Evolutionary conservation across 208 protist genomes (phyloP).

Genomic region (Trypanosoma rangeli): DNA sequence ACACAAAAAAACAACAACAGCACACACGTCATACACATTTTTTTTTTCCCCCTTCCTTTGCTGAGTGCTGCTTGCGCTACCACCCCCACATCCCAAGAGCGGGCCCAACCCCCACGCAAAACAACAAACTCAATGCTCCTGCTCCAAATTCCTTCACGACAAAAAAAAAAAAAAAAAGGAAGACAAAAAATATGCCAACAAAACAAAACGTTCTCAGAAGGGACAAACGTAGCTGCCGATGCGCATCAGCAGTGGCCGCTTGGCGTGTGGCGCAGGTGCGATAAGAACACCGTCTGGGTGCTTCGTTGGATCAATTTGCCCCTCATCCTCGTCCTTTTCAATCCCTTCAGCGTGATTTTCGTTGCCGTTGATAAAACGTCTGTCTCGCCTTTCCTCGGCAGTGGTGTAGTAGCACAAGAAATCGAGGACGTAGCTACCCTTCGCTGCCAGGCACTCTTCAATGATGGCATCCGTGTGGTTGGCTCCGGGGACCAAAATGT

Average conservation of each 20-base stretch:
- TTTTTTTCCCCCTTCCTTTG: slow-evolving; percentile 15
- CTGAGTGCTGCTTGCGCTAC: not conserved
- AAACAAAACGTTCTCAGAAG: slow-evolving; percentile 14
- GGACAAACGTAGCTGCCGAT: slow-evolving; percentile 16
- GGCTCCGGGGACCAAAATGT: slow-evolving; percentile 63
- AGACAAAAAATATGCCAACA: not conserved
- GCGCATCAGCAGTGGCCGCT: slow-evolving; percentile 29
- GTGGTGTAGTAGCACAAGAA: slow-evolving; percentile 67
- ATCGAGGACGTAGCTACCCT: slow-evolving; percentile 66
- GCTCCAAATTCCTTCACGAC: not conserved
- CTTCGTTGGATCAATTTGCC: slow-evolving; percentile 1
- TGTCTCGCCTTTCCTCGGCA: slow-evolving; percentile 10
- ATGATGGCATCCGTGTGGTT: slow-evolving; percentile 85
- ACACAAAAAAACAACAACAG: slow-evolving; percentile 5
- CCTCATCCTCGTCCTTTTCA: slow-evolving; percentile 17
- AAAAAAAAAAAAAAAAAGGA: slow-evolving; percentile 14
- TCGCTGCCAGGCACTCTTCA: slow-evolving; percentile 65
- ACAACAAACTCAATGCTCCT: not conserved
- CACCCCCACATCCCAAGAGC: slow-evolving; percentile 2
- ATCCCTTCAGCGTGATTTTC: not conserved
- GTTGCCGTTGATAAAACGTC: not conserved
- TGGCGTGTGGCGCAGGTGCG: slow-evolving; percentile 36
- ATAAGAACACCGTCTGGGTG: slow-evolving; percentile 50
- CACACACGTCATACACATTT: slow-evolving; percentile 4
- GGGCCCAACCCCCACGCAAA: not conserved